phyloP scores from a whole-genome alignment of 1,139 yeast species.

The Blastobotrys indianensis region DNA sequence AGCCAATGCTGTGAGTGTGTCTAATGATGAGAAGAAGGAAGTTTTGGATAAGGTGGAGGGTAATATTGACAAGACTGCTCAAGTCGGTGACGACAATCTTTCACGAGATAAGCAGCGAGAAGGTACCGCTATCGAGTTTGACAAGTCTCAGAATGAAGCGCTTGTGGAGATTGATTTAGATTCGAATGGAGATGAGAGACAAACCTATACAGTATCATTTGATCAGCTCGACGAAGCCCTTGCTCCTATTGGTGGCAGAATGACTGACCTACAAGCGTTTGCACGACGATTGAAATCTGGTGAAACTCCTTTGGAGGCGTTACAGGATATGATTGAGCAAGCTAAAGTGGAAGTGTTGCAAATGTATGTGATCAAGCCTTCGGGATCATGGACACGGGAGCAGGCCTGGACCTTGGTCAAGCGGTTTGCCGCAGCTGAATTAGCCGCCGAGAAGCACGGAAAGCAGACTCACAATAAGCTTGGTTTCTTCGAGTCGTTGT shows the following conservation, averaged over 20 bases:
- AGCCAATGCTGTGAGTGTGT: conserved; percentile 14
- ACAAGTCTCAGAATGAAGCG: too few relatives aligned
- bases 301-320: conserved; percentile 70
- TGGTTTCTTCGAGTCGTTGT: conserved; percentile 3
- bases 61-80: too few relatives aligned
- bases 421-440: conserved; percentile 39
- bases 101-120: too few relatives aligned
- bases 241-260: conserved; percentile 85
- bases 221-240: conserved; percentile 47
- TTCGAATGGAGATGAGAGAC: background rate
- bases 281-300: conserved; percentile 84
- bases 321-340: conserved; percentile 72
- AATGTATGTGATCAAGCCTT: conserved; percentile 54
- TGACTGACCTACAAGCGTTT: conserved; percentile 88
- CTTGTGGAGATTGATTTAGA: background rate
- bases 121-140: too few relatives aligned
- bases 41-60: background rate
- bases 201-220: conserved; percentile 5
- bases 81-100: too few relatives aligned
- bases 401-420: conserved; percentile 88
- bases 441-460: conserved; percentile 2
- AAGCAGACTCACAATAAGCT: background rate
- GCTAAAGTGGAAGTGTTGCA: conserved; percentile 86
- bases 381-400: conserved; percentile 58
- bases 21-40: conserved; percentile 5